phyloP scores from a whole-genome alignment of 768 basidiomycete species.

The Scleroderma citrinum region DNA sequence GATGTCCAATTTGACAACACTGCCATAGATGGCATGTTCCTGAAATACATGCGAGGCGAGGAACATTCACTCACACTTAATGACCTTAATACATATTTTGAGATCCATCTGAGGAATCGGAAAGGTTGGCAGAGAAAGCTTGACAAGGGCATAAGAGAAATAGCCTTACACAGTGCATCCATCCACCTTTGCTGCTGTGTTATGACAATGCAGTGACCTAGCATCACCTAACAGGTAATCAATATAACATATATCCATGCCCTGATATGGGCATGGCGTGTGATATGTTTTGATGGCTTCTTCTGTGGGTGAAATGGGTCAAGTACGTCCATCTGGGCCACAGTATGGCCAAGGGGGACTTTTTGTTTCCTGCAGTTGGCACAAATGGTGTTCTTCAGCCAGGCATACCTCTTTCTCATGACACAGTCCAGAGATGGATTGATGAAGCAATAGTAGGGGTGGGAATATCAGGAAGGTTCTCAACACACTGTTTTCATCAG shows the following conservation, averaged over 20 bases:
- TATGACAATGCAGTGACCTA: neutral
- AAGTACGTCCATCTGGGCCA: neutral
- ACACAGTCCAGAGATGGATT: conserved; percentile 17
- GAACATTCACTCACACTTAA: neutral
- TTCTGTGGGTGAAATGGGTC: conserved; percentile 3
- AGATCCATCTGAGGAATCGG: conserved; percentile 13
- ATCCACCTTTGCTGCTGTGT: neutral
- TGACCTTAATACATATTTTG: conserved; percentile 13
- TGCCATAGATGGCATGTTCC: neutral
- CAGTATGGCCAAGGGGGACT: conserved; percentile 10
- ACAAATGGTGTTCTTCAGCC: conserved; percentile 18
- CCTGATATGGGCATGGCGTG: neutral
- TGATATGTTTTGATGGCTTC: neutral
- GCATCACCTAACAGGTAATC: neutral
- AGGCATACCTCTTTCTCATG: conserved; percentile 17
- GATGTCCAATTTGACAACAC: conserved; percentile 11
- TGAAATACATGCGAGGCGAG: conserved; percentile 3
- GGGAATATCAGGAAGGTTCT: conserved; percentile 10
- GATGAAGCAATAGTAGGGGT: conserved; percentile 8
- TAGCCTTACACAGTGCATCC: conserved; percentile 8
- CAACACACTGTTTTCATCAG: conserved; percentile 23
- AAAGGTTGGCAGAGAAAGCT: conserved; percentile 23
- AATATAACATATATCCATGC: neutral
- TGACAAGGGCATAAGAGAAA: conserved; percentile 20
- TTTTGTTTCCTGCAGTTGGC: conserved; percentile 19